Conservation (phyloP, 2,329 filamentous ascomycete species). For the Aspergillus spinulosporus region DNA sequence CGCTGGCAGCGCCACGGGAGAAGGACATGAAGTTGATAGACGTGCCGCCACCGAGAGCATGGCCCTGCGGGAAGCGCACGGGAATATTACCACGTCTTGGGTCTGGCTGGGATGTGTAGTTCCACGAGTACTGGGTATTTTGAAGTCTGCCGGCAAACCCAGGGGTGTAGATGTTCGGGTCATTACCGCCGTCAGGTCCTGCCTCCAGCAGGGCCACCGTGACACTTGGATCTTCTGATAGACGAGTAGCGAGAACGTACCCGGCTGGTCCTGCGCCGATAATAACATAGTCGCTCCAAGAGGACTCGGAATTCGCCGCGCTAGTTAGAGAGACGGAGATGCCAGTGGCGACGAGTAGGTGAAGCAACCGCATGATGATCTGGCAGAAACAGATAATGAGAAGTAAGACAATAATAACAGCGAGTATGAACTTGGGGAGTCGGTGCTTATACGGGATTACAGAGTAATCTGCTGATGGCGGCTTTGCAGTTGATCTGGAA, state of each 20-base stretch:
- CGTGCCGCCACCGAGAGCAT: slow-evolving; percentile 59
- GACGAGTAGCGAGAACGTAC: slow-evolving; percentile 49
- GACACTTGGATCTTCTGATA: slow-evolving; percentile 52
- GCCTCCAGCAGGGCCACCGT: slow-evolving; percentile 39
- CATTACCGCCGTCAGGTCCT: slow-evolving; percentile 46
- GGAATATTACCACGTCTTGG: neutral
- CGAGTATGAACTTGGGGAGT: too few species aligned
- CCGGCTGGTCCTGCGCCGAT: slow-evolving; percentile 41
- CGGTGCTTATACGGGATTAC: too few species aligned
- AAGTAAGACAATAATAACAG: neutral
- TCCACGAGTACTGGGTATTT: neutral
- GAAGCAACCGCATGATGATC: neutral
- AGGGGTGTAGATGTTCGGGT: slow-evolving; percentile 47
- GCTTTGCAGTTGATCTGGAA: neutral
- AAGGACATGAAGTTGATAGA: slow-evolving; percentile 55
- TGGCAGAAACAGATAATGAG: neutral
- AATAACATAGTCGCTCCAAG: slow-evolving; percentile 28
- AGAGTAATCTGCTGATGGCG: neutral
- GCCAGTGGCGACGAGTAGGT: neutral
- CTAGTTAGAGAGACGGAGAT: neutral
- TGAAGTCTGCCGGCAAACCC: neutral
- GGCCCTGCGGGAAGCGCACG: slow-evolving; percentile 48
- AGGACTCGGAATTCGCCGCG: neutral
- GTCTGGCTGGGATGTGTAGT: neutral
- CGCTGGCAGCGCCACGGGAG: neutral